Evolutionary conservation across 1,139 yeast species (phyloP), one percentile per base, ranked within the genome.

Genomic region (Suhomyces atakaporum): DNA sequence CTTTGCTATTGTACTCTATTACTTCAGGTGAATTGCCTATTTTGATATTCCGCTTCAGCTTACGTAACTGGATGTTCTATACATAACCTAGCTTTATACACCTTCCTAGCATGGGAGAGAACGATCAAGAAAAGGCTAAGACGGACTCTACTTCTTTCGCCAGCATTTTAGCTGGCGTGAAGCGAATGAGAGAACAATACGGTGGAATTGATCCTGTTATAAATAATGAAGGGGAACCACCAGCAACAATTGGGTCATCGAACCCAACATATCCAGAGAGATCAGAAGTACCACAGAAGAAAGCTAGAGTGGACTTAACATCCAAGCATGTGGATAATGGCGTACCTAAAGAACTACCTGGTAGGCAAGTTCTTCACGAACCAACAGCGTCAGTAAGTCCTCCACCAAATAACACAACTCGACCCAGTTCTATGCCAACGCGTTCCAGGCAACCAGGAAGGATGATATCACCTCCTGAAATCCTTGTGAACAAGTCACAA

Each of bases 161-260:
- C 30, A 77, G 83, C 50, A 77, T 81, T 25, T 54, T 81, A 30
- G 85, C 80, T 2, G 84, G 83, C 13, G 84, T 79, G 2, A 66
- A 74, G 51, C 69, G 72, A 33, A 69, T 80, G 62, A 57, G 74
- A 39, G 69, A 68, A 35, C 54, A 58, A 38, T 56, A 53, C 37
- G 62, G 57, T 5, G 47, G 45, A 1, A 37, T 16, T 5, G 38
- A 26, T 8, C 7, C 24, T 7, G 13, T 7, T 3, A 2, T 16
- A 8, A n/a, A 20, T 9, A 13, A 18, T 11, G 21, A 18, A 6
- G 20, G 5, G 20, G 8, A 18, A 6, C 7, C 30, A 10, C 20
- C 30, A 11, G 9, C 36, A 7, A 13, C 35, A 5, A 25, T 16
- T 16, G 16, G 11, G 23, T 3, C 27, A 19, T 28, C 29, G n/a